Base-by-base conservation (phyloP, 495 filamentous ascomycete genomes). In the Cairneyella variabilis region DNA sequence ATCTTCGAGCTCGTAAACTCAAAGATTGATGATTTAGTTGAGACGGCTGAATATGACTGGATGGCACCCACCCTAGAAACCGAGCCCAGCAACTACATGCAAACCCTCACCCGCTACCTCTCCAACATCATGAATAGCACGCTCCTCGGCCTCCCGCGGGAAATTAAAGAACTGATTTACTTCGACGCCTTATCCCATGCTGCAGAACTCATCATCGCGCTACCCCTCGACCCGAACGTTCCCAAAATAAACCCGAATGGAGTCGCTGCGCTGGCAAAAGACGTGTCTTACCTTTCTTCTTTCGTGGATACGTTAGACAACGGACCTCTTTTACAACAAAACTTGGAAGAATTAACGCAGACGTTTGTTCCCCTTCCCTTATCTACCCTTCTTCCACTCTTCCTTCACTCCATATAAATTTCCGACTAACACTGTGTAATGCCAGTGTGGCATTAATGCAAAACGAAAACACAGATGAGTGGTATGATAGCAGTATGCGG, bases 1-100 rank as follows among this genome's bases (percentile, higher is more conserved):
- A 96, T 99, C 45, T 99, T 99, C 64, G 95, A 97, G 69, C 78
- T 99, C 0, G 93, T 99, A 40, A 97, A 97, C 68, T 95, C 89
- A 40, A 99, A 99, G 68, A 97, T 99, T 58, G 92, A 97, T 60
- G 95, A 97, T 64, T 82, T 99, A 22, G 87, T 99, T 28, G 91
- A 95, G 62, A 96, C 90, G 0, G 91, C 93, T 26, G 95, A 97
- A 64, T 99, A 97, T 61, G 87, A 97, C 64, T 99, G 93, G 91
- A 89, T 82, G 72, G 77, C 89, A 6, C 73, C 76, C 17, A 79
- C 71, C 7, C 70, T 77, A 26, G 80, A 82, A 4, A 76, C 68
- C 5, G 84, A 93, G 56, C 85, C 91, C 3, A 90, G 86, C 66
- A 89, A 84, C 54, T 98, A 97, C 74, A 95, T 98, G 83, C 83